Base-by-base conservation (phyloP, 192 early-diverging fungal species). In the Phlyctochytrium planicorne region DNA sequence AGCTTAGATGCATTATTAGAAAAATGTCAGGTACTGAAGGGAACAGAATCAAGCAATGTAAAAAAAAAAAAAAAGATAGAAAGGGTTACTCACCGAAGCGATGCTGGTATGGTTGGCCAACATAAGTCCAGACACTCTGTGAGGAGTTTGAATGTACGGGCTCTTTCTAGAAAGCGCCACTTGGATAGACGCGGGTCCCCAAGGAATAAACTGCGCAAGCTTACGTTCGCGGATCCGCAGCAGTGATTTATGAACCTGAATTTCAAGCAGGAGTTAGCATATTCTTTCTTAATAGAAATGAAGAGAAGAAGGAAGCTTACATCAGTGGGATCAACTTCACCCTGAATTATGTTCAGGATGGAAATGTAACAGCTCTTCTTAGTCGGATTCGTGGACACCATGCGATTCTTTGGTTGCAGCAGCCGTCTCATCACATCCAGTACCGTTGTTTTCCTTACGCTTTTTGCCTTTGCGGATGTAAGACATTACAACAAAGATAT, bases 101-200 rank as follows among this genome's bases (percentile, higher is more conserved):
- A 96, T 95, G 70, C 93, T 91, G 1, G 97, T 99, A 66, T 99
- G 92, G 77, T 99, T 99, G 14, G 97, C 97, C 60, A 99, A 79
- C 97, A 99, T 99, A 53, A 99, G 80, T 1, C 97, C 97, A 50
- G 91, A 94, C 31, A 99, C 97, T 1, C 93, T 87, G 72, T 99
- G 95, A 35, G 90, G 84, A 3, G 94, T 91, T 59, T 90, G 91
- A 10, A 93, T 82, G 75, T 98, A 99, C 3, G 95, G 97, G 35
- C 91, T 93, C 72, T 94, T 94, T 47, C 89, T 88, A 1, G 95
- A 95, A 53, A 99, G 70, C 10, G 97, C 95, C 0, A 99, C 97
- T 73, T 99, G 97, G 69, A 99, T 98, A 73, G 91, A 94, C 16
- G 97, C 94, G 2, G 97, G 97, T 10, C 97, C 97, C 97, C 97